Evolutionary conservation across 768 basidiomycete genomes (phyloP).

Genomic region (Pisolithus microcarpus): DNA sequence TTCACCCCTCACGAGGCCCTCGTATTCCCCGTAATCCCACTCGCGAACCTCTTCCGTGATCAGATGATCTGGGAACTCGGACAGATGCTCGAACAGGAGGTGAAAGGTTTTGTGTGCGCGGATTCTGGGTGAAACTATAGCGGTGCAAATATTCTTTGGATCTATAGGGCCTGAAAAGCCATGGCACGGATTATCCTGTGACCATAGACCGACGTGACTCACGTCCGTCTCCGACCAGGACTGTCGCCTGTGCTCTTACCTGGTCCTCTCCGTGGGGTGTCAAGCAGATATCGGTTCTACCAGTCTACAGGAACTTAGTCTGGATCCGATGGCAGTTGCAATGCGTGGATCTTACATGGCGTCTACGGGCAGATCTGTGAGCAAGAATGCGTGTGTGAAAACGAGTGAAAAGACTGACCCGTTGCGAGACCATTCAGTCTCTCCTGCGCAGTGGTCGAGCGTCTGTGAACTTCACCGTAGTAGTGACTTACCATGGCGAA

Average conservation of each 20-base stretch:
- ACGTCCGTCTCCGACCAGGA: slow-evolving; percentile 76
- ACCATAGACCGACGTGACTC: slow-evolving; percentile 26
- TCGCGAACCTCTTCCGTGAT: slow-evolving; percentile 66
- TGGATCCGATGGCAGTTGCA: neutral
- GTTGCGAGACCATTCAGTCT: slow-evolving; percentile 91
- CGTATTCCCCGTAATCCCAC: slow-evolving; percentile 92
- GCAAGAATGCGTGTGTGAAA: neutral
- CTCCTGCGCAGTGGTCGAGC: slow-evolving; percentile 40
- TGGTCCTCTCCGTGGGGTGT: slow-evolving; percentile 69
- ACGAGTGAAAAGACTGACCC: slow-evolving; percentile 42
- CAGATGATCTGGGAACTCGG: slow-evolving; percentile 42
- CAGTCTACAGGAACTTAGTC: slow-evolving; percentile 50
- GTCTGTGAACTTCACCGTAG: neutral
- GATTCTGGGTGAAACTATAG: slow-evolving; percentile 79
- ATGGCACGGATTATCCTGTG: neutral
- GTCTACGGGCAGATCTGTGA: slow-evolving; percentile 30
- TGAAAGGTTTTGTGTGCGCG: slow-evolving; percentile 85
- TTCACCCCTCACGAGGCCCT: slow-evolving; percentile 74
- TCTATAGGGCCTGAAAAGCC: slow-evolving; percentile 58
- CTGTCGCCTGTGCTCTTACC: slow-evolving; percentile 53
- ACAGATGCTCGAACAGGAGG: slow-evolving; percentile 55
- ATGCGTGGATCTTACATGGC: slow-evolving; percentile 43
- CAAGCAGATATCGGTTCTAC: slow-evolving; percentile 80
- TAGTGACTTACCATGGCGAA: slow-evolving; percentile 59
- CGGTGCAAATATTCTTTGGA: slow-evolving; percentile 65